These are phyloP conservation scores for Hirsutella minnesotensis DNA, from an alignment of 2,329 filamentous ascomycete genomes.

Conservation along the genomic window DNA sequence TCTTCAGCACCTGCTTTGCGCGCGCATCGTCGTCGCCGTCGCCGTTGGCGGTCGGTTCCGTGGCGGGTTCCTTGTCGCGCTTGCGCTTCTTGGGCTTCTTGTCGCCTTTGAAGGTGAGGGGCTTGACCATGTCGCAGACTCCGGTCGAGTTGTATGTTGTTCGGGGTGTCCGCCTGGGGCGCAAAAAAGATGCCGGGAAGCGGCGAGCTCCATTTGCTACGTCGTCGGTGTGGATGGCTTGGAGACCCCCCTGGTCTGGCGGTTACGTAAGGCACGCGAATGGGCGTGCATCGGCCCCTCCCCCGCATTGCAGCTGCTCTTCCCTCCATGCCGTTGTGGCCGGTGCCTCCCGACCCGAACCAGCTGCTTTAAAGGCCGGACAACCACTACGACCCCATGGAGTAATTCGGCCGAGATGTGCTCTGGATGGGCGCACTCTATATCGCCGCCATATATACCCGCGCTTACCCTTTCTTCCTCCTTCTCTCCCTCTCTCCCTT, in stretches of 20 bases:
- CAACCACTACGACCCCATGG: too few species aligned
- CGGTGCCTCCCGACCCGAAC: neutral
- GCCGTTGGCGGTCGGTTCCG: slow-evolving; percentile 21
- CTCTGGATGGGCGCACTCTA: neutral
- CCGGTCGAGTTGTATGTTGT: neutral
- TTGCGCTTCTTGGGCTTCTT: slow-evolving; percentile 92
- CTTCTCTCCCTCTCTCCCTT: neutral
- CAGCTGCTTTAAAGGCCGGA: neutral
- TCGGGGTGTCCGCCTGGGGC: too few species aligned
- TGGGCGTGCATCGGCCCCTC: neutral
- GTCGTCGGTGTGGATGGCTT: too few species aligned
- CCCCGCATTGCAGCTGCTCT: slow-evolving; percentile 1
- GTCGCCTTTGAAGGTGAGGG: slow-evolving; percentile 92
- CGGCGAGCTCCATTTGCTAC: slow-evolving; percentile 20
- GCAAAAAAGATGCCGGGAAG: slow-evolving; percentile 13
- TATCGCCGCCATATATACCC: neutral
- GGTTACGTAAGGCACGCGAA: slow-evolving; percentile 14
- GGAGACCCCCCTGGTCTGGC: slow-evolving; percentile 1
- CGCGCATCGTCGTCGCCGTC: slow-evolving; percentile 21
- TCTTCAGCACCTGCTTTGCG: slow-evolving; percentile 10
- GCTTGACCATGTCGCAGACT: slow-evolving; percentile 59
- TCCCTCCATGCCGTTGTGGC: neutral
- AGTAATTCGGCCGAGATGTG: too few species aligned
- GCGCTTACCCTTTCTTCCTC: neutral
- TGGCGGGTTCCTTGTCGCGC: slow-evolving; percentile 35